Conservation (phyloP, 75 land plant species). For the Chamaecyparis obtusa region DNA sequence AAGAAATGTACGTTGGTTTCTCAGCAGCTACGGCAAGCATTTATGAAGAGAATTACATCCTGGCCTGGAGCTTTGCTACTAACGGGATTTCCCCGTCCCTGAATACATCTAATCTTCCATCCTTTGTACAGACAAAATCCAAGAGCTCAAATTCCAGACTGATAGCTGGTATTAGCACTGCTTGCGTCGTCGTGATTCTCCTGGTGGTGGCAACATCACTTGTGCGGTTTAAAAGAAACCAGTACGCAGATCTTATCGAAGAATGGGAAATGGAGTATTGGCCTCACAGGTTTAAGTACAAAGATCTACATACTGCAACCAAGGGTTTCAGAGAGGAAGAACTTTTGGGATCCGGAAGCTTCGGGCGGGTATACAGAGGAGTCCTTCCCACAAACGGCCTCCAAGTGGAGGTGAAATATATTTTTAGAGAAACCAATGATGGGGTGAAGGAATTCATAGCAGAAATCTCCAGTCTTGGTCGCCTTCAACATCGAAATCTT, state of each 20-base stretch:
- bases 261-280: constrained; percentile 20
- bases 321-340: constrained; percentile 21
- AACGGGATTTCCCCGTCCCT: too few species aligned
- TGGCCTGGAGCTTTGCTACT: too few species aligned
- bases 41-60: too few species aligned
- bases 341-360: constrained; percentile 29
- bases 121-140: too few species aligned
- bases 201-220: constrained; percentile 27
- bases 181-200: too few species aligned
- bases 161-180: too few species aligned
- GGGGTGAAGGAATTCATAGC: constrained; percentile 35
- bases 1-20: too few species aligned
- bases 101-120: too few species aligned
- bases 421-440: constrained; percentile 27
- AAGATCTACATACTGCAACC: constrained; percentile 28
- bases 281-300: constrained; percentile 28
- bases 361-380: constrained; percentile 39
- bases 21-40: too few species aligned
- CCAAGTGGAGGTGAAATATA: constrained; percentile 35
- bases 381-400: constrained; percentile 10
- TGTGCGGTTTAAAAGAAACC: neutral
- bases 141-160: too few species aligned
- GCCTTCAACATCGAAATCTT: constrained; percentile 35
- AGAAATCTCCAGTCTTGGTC: constrained; percentile 37
- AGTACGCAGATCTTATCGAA: constrained; percentile 13